These are phyloP conservation scores for Usnea hakonensis DNA, from an alignment of 495 filamentous ascomycete genomes.

Conservation along the genomic window DNA sequence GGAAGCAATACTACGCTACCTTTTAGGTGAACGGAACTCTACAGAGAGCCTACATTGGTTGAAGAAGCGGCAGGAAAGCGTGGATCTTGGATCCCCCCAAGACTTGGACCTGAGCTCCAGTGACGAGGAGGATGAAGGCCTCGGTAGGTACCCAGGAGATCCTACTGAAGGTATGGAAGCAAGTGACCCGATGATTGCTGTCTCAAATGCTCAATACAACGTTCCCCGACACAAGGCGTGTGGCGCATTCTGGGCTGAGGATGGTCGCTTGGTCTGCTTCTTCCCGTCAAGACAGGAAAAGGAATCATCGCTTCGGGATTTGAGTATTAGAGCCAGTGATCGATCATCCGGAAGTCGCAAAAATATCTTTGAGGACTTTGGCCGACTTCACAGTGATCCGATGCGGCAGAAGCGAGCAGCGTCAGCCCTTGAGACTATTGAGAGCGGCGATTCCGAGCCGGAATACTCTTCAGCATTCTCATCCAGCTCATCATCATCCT, in stretches of 20 bases:
- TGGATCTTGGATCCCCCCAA: slow-evolving; percentile 42
- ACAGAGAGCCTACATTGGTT: slow-evolving; percentile 67
- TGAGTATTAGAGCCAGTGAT: slow-evolving; percentile 54
- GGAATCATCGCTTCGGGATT: slow-evolving; percentile 53
- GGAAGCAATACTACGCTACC: slow-evolving; percentile 72
- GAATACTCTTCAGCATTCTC: slow-evolving; percentile 60
- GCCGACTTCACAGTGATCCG: slow-evolving; percentile 58
- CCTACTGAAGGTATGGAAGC: slow-evolving; percentile 39
- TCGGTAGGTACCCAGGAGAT: slow-evolving; percentile 42
- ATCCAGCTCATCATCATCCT: slow-evolving; percentile 65
- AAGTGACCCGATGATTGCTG: slow-evolving; percentile 44
- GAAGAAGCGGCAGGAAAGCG: slow-evolving; percentile 46
- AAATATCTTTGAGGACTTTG: slow-evolving; percentile 75
- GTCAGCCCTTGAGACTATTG: slow-evolving; percentile 30
- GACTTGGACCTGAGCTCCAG: slow-evolving; percentile 66
- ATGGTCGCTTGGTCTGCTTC: slow-evolving; percentile 77
- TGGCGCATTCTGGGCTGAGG: slow-evolving; percentile 67
- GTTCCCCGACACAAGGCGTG: slow-evolving; percentile 69
- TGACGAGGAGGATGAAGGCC: slow-evolving; percentile 71
- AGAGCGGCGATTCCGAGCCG: slow-evolving; percentile 46
- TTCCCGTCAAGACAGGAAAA: slow-evolving; percentile 77
- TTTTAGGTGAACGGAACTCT: slow-evolving; percentile 73
- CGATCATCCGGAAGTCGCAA: slow-evolving; percentile 53
- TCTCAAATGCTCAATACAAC: slow-evolving; percentile 63
- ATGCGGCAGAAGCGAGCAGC: slow-evolving; percentile 43